Percentiles rank a stretch among this genome's conserved stretches.
These are phyloP conservation scores for Arthrobotrys sphaeroides DNA, from an alignment of 2,329 filamentous ascomycete genomes.

Conservation along the genomic window DNA sequence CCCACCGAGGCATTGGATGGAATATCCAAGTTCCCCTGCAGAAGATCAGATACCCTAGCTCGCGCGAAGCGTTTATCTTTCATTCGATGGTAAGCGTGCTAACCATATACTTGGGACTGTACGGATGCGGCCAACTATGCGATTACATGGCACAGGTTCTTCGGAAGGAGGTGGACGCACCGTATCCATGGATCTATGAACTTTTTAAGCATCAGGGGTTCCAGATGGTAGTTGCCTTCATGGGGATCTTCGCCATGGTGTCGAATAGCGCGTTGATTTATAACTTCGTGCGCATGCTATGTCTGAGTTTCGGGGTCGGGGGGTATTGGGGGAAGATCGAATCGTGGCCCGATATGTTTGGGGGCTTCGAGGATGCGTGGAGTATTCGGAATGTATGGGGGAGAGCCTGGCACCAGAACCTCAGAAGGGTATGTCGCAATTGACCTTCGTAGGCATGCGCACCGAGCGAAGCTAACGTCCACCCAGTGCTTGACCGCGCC, in stretches of 20 bases:
- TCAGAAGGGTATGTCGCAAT: slow-evolving; percentile 9
- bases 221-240: slow-evolving; percentile 19
- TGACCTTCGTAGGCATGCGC: background rate
- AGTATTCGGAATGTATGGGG: slow-evolving; percentile 35
- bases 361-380: slow-evolving; percentile 20
- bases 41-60: slow-evolving; percentile 7
- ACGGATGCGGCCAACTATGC: background rate
- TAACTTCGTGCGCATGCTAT: background rate
- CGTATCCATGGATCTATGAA: slow-evolving; percentile 5
- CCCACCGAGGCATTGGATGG: slow-evolving; percentile 20
- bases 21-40: slow-evolving; percentile 8
- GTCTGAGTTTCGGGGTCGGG: slow-evolving; percentile 4
- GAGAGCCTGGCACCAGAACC: slow-evolving; percentile 28
- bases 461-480: background rate
- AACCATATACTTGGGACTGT: slow-evolving; percentile 17
- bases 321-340: slow-evolving; percentile 6
- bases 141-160: slow-evolving; percentile 25
- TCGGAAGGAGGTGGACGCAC: background rate
- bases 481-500: slow-evolving; percentile 7
- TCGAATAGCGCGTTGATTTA: slow-evolving; percentile 16
- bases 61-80: background rate
- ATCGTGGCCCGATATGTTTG: slow-evolving; percentile 26
- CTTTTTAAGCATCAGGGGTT: slow-evolving; percentile 8
- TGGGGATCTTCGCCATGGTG: slow-evolving; percentile 22
- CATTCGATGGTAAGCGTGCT: slow-evolving; percentile 2